phyloP scores from a whole-genome alignment of 116 monocot genomes.

The Cymodocea nodosa region DNA sequence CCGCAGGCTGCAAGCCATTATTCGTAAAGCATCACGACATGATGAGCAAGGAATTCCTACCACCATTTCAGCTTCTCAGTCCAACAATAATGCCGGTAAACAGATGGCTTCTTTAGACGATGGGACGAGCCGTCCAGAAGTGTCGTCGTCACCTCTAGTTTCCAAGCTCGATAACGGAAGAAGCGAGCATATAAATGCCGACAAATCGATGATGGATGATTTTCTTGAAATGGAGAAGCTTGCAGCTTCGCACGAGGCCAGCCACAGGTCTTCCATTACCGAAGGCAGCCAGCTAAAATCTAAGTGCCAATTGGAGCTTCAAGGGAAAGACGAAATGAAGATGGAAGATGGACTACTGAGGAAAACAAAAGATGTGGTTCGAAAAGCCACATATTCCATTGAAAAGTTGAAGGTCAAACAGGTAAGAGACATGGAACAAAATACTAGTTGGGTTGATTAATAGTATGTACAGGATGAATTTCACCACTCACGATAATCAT shows the following conservation, averaged over 20 bases:
- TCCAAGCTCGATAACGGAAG: conserved; percentile 47
- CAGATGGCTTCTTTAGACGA: conserved; percentile 14
- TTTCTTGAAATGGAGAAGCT: conserved; percentile 79
- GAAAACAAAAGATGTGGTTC: conserved; percentile 7
- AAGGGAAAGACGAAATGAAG: conserved; percentile 23
- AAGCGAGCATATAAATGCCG: conserved; percentile 20
- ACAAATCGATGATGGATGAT: conserved; percentile 53
- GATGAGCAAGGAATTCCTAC: conserved; percentile 15
- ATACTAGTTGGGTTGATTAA: background rate
- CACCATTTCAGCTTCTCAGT: conserved; percentile 30
- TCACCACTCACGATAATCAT: background rate
- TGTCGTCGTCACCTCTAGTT: conserved; percentile 39
- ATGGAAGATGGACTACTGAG: conserved; percentile 16
- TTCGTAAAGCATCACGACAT: conserved; percentile 18
- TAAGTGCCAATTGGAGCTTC: no score
- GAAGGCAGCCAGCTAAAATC: no score
- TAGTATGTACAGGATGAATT: background rate
- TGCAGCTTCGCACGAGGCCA: conserved; percentile 29
- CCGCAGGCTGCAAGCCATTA: conserved; percentile 22
- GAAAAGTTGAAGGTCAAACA: conserved; percentile 35
- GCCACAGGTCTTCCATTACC: no score
- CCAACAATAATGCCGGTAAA: conserved; percentile 26
- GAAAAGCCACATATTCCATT: conserved; percentile 20
- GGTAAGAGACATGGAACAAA: conserved; percentile 20
- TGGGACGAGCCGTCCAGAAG: conserved; percentile 31